These are phyloP conservation scores for Polyporus arcularius DNA, from an alignment of 768 basidiomycete species.

Conservation along the genomic window DNA sequence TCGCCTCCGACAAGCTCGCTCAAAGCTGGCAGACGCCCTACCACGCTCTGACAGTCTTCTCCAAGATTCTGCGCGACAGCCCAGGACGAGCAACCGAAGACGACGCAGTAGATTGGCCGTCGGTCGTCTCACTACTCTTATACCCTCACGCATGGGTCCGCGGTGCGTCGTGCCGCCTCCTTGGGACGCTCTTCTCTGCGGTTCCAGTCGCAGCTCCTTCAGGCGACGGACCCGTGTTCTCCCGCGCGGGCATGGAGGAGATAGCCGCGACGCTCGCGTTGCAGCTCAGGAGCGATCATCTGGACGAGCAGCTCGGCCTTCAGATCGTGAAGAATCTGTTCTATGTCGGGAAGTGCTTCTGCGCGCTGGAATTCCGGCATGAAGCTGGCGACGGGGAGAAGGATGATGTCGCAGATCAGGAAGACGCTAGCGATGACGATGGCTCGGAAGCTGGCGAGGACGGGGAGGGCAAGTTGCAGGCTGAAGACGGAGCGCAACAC, in stretches of 20 bases:
- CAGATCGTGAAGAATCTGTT: constrained; percentile 94
- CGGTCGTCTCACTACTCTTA: constrained; percentile 64
- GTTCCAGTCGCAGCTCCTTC: constrained; percentile 44
- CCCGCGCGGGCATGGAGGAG: constrained; percentile 58
- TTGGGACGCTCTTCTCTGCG: constrained; percentile 69
- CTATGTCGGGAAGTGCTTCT: constrained; percentile 87
- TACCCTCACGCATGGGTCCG: constrained; percentile 97
- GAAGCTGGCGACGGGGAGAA: background rate
- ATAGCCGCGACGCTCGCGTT: constrained; percentile 71
- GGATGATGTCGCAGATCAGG: constrained; percentile 25
- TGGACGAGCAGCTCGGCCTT: constrained; percentile 70
- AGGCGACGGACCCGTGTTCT: constrained; percentile 47
- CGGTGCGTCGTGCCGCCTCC: constrained; percentile 70
- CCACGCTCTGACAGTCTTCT: constrained; percentile 67
- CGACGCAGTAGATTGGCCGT: constrained; percentile 60
- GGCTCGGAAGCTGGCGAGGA: constrained; percentile 32
- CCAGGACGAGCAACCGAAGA: constrained; percentile 49
- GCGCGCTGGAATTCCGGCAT: constrained; percentile 36
- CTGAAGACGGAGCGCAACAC: constrained; percentile 31
- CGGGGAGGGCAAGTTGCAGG: constrained; percentile 25
- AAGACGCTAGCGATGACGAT: constrained; percentile 36
- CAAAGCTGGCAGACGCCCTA: constrained; percentile 76
- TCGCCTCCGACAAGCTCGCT: constrained; percentile 41
- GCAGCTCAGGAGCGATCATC: constrained; percentile 79
- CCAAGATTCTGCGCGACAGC: constrained; percentile 61